Evolutionary conservation across 2,329 filamentous ascomycete genomes (phyloP).

Genomic region (Escovopsis sp.): DNA sequence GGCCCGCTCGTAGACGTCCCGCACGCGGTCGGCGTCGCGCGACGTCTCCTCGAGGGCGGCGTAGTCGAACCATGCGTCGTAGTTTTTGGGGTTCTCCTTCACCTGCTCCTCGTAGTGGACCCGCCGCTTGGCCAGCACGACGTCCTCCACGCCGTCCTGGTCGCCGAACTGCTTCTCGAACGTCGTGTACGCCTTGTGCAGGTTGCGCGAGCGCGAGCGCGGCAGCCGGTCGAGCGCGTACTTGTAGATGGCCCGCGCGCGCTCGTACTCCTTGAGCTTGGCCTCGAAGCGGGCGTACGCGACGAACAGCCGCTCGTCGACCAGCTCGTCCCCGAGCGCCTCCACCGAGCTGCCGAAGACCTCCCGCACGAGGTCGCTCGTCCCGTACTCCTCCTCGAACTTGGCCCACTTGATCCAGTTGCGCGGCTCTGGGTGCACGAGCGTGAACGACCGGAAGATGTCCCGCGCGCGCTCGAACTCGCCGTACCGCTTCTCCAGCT

Average conservation of each 20-base stretch:
- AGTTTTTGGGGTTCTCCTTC: constrained; percentile 88
- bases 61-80: constrained; percentile 95
- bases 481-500: constrained; percentile 86
- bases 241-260: constrained; percentile 88
- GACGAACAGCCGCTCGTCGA: constrained; percentile 91
- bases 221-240: constrained; percentile 87
- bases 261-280: constrained; percentile 88
- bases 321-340: constrained; percentile 81
- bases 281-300: constrained; percentile 91
- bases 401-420: constrained; percentile 99
- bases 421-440: constrained; percentile 82
- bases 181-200: constrained; percentile 90
- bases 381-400: constrained; percentile 92
- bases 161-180: constrained; percentile 99
- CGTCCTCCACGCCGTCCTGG: constrained; percentile 82
- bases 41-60: constrained; percentile 77
- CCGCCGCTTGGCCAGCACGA: constrained; percentile 84
- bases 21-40: constrained; percentile 65
- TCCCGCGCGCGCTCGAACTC: constrained; percentile 82
- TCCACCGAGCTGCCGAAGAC: constrained; percentile 84
- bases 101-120: constrained; percentile 90
- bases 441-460: constrained; percentile 80
- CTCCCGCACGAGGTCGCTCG: constrained; percentile 78
- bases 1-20: constrained; percentile 88
- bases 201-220: constrained; percentile 63